phyloP scores from a whole-genome alignment of 2,329 filamentous ascomycete genomes.

The Diplodia sapinea region DNA sequence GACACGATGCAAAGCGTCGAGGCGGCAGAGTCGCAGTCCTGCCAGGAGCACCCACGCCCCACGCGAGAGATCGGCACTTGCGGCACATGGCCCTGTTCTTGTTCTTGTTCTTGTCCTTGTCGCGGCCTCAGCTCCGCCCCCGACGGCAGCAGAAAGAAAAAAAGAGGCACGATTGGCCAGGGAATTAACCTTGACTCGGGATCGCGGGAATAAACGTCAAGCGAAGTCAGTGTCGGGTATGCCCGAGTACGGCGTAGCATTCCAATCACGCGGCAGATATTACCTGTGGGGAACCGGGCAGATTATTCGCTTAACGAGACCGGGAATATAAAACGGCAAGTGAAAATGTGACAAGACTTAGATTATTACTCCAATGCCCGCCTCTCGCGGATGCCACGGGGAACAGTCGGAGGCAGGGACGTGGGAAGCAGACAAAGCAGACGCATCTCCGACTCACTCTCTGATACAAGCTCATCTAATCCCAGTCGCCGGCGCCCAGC shows the following conservation, averaged over 20 bases:
- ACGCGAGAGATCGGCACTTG: background rate
- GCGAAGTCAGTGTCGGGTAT: background rate
- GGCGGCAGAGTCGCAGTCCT: background rate
- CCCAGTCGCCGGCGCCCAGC: slow-evolving; percentile 46
- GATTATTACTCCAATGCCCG: too few species aligned
- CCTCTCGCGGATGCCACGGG: too few species aligned
- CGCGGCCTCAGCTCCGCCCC: background rate
- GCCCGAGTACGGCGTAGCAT: background rate
- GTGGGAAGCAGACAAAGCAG: too few species aligned
- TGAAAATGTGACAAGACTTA: too few species aligned
- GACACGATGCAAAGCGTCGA: background rate
- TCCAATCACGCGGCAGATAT: background rate
- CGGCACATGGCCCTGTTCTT: too few species aligned
- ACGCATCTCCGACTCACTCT: too few species aligned
- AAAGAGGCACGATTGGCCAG: background rate
- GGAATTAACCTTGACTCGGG: background rate
- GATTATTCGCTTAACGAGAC: too few species aligned
- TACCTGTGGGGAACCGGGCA: too few species aligned
- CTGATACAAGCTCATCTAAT: slow-evolving; percentile 13
- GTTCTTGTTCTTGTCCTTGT: background rate
- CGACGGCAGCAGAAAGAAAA: background rate
- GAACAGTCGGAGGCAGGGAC: too few species aligned
- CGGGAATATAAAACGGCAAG: too few species aligned
- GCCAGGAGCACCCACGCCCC: background rate
- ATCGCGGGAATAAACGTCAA: background rate